Evolutionary conservation across 305 asterid species (phyloP).

Genomic region (Fraxinus angustifolia): DNA sequence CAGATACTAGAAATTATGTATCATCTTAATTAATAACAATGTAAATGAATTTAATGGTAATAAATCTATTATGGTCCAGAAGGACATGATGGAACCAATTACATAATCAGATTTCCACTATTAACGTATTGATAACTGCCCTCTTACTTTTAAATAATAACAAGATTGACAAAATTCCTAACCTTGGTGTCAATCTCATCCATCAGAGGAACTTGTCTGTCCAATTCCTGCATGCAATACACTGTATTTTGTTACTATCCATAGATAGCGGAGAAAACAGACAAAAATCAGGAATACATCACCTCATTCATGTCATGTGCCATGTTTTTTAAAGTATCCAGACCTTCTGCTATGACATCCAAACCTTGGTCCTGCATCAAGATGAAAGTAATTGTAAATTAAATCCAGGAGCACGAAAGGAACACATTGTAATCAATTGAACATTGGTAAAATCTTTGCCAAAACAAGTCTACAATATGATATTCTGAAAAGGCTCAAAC

Average conservation of each 20-base stretch:
- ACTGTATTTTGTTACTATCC: slow-evolving; percentile 8
- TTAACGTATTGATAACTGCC: not conserved
- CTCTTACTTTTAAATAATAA: slow-evolving; percentile 1
- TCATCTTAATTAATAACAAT: not conserved
- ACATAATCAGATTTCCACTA: not conserved
- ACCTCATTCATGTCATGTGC: slow-evolving; percentile 96
- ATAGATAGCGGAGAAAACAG: slow-evolving; percentile 11
- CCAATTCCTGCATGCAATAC: slow-evolving; percentile 63
- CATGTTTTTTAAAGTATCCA: slow-evolving; percentile 86
- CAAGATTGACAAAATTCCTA: slow-evolving; percentile 21
- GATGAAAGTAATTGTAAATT: slow-evolving; percentile 11
- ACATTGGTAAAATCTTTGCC: slow-evolving; percentile 7
- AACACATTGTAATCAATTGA: slow-evolving; percentile 3
- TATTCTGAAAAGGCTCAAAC: slow-evolving; percentile 40
- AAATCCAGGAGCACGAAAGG: not conserved
- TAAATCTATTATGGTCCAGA: not conserved
- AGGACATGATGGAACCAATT: not conserved
- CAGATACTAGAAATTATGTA: not conserved
- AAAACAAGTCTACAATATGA: slow-evolving; percentile 1
- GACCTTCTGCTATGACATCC: slow-evolving; percentile 79
- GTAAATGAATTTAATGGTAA: not conserved
- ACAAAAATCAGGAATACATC: slow-evolving; percentile 22
- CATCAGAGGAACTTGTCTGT: slow-evolving; percentile 94
- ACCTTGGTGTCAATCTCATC: slow-evolving; percentile 96
- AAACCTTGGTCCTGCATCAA: slow-evolving; percentile 74